Evolutionary conservation across 805 yeast genomes (phyloP).

Genomic region (Hyphopichia homilentoma): DNA sequence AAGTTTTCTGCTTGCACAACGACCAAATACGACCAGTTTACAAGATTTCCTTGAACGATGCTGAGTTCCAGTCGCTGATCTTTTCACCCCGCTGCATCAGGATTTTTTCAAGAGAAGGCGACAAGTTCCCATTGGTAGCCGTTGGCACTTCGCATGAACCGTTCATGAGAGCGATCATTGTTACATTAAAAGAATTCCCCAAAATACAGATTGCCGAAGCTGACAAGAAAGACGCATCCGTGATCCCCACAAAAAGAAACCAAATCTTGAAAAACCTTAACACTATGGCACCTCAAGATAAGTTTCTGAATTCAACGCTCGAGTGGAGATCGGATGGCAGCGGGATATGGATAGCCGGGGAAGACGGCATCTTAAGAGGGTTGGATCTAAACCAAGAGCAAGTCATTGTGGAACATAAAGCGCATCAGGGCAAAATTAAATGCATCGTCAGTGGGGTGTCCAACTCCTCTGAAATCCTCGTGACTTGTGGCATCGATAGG

Average conservation of each 20-base stretch:
- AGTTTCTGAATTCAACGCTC: constrained; percentile 51
- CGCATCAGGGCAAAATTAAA: constrained; percentile 49
- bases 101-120: constrained; percentile 8
- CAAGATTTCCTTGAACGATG: constrained; percentile 63
- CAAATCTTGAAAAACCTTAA: constrained; percentile 29
- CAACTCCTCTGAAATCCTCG: constrained; percentile 33
- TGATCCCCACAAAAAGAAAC: constrained; percentile 16
- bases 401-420: constrained; percentile 29
- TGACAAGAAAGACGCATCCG: not conserved
- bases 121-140: constrained; percentile 37
- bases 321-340: constrained; percentile 39
- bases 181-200: constrained; percentile 36
- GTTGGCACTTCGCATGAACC: constrained; percentile 80
- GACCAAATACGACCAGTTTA: constrained; percentile 29
- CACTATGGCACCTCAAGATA: constrained; percentile 65
- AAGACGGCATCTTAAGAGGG: constrained; percentile 65
- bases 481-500: constrained; percentile 48
- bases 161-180: constrained; percentile 62
- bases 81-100: constrained; percentile 55
- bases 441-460: constrained; percentile 22
- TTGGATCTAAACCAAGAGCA: constrained; percentile 44
- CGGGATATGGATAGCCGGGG: constrained; percentile 68
- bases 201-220: not conserved
- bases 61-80: constrained; percentile 62
- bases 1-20: constrained; percentile 31